A percentile compares a stretch with the other conserved stretches of the same genome.
phyloP scores from a whole-genome alignment of 164 flowering plant species.

The Macadamia tetraphylla region DNA sequence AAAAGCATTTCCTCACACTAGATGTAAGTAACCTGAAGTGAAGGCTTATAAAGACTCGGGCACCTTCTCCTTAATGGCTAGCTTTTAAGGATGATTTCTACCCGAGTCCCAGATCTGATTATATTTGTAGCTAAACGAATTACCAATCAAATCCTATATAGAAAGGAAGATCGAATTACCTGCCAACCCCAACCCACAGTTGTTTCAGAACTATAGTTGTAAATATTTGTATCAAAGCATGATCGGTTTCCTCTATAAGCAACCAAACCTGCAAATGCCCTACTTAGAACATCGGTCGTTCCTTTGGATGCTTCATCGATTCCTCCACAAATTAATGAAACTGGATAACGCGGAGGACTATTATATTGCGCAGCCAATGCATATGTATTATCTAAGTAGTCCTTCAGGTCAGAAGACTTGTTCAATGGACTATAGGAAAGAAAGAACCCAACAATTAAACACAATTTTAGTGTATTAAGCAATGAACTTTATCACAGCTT shows the following conservation, averaged over 20 bases:
- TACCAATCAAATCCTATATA: no score
- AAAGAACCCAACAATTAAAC: not conserved
- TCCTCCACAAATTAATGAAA: slow-evolving; percentile 23
- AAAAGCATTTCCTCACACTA: no score
- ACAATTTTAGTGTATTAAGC: not conserved
- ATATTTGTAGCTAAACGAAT: no score
- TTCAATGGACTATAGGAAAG: not conserved
- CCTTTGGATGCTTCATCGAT: slow-evolving; percentile 28
- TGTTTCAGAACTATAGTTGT: not conserved
- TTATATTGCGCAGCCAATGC: slow-evolving; percentile 32
- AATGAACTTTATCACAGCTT: not conserved
- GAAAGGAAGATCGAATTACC: slow-evolving; percentile 3
- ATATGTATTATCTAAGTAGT: slow-evolving; percentile 17
- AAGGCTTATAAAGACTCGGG: no score
- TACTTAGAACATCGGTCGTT: slow-evolving; percentile 15
- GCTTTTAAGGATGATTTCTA: no score
- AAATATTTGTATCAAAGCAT: slow-evolving; percentile 10
- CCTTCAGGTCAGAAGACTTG: slow-evolving; percentile 15
- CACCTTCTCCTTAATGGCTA: no score
- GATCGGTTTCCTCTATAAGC: slow-evolving; percentile 9
- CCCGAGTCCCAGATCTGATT: no score
- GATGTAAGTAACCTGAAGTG: no score
- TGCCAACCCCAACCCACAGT: slow-evolving; percentile 7
- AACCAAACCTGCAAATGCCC: slow-evolving; percentile 27
- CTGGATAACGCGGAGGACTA: slow-evolving; percentile 22